Percentiles rank a stretch among this genome's conserved stretches.
Conservation (phyloP, 2,329 filamentous ascomycete species). For the Aureobasidium lini region DNA sequence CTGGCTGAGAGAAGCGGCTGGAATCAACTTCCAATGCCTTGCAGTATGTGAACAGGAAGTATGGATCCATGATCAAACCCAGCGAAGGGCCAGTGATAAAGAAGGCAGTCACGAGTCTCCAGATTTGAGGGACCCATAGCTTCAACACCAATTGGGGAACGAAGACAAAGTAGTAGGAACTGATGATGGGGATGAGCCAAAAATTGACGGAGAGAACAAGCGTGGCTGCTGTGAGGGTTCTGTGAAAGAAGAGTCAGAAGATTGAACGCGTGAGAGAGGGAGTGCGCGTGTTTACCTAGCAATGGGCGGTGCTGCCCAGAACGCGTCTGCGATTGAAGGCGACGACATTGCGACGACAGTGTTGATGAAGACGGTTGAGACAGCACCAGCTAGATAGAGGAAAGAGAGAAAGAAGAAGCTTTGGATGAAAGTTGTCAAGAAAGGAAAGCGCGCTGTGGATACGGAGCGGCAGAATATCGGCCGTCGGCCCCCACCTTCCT, state of each 20-base stretch:
- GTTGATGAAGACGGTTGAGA: constrained; percentile 16
- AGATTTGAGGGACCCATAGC: constrained; percentile 53
- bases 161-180: constrained; percentile 48
- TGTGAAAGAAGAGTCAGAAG: constrained; percentile 45
- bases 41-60: constrained; percentile 72
- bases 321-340: constrained; percentile 43
- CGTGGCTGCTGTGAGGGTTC: constrained; percentile 60
- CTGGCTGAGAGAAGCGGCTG: constrained; percentile 63
- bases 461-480: background rate
- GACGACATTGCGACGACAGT: constrained; percentile 14
- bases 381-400: constrained; percentile 6
- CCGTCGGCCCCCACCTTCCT: constrained; percentile 1
- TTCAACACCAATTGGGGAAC: constrained; percentile 34
- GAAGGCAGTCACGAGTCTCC: constrained; percentile 53
- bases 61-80: constrained; percentile 63
- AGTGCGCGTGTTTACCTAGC: constrained; percentile 46
- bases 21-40: constrained; percentile 66
- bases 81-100: constrained; percentile 49
- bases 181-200: constrained; percentile 34
- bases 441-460: constrained; percentile 7
- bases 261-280: constrained; percentile 16
- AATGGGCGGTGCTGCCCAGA: constrained; percentile 60
- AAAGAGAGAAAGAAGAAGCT: background rate
- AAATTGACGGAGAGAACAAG: constrained; percentile 57
- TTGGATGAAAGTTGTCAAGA: constrained; percentile 8